Base-by-base conservation (phyloP, 2,329 filamentous ascomycete genomes). In the Ilyonectria sp. region DNA sequence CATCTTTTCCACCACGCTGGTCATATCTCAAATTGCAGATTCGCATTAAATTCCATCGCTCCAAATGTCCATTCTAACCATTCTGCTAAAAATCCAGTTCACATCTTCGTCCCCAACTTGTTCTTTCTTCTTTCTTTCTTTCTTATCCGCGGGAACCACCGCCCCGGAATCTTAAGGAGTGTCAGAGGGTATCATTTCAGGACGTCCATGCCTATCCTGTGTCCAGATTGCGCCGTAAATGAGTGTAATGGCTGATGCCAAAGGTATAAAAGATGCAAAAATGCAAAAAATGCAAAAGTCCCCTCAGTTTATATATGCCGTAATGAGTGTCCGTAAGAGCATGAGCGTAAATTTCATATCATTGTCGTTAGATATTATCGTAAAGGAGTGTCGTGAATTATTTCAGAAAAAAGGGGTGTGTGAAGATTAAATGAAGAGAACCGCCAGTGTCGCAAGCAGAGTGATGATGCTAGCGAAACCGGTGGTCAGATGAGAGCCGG, bases 381-480 rank as follows among this genome's bases (percentile, higher is more conserved):
- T 71, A 60, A 75, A 75, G 54, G 75, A 77, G 71, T 69, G 75
- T 74, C 44, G 47, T 74, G 74, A 74, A 77, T 43, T 52, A 26
- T 31, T 31, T 50, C 54, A 6, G 60, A 67, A 13, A 40, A 40
- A 67, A 49, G 33, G 61, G n/a, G 13, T 56, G 31, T 35, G 44
- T 13, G 56, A 71, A 72, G 35, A 64, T 74, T 74, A 76, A 50
- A 75, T 59, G 37, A 73, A 68, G 6, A 74, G 43, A 9, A 75
- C 55, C 37, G 56, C 71, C 21, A 75, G 47, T 58, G 73, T 70
- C 37, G 70, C 72, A 15, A 75, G 31, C 9, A 76, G 53, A 19
- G 74, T 60, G 40, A 75, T 15, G 57, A 71, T 53, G 60, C 64
- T 64, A 37, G 71, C 68, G 23, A 75, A 55, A 49, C 70, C 60